Conservation (phyloP, 768 basidiomycete species). For the Terana coerulea region DNA sequence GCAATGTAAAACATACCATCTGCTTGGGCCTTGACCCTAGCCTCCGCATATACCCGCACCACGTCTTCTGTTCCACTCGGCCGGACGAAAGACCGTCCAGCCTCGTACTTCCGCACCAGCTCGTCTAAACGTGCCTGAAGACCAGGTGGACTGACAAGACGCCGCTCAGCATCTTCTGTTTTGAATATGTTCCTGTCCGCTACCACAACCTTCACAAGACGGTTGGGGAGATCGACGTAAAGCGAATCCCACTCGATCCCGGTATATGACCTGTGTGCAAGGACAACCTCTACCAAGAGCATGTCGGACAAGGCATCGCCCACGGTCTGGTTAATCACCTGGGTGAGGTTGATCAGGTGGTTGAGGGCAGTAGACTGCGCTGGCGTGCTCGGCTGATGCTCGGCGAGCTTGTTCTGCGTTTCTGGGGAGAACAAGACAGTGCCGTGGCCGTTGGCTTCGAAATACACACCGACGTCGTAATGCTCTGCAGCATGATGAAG, state of each 20-base stretch:
- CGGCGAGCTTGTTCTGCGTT: constrained; percentile 57
- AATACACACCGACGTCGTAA: constrained; percentile 96
- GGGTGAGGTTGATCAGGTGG: constrained; percentile 71
- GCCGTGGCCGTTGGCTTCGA: constrained; percentile 98
- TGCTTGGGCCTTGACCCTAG: constrained; percentile 63
- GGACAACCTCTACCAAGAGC: constrained; percentile 90
- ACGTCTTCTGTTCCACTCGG: constrained; percentile 99
- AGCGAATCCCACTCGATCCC: constrained; percentile 87
- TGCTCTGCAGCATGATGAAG: constrained; percentile 95
- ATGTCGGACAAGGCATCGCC: constrained; percentile 96
- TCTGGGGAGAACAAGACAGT: constrained; percentile 89
- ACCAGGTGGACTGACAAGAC: constrained; percentile 73
- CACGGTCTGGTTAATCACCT: constrained; percentile 96
- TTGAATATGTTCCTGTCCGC: constrained; percentile 77
- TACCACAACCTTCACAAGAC: constrained; percentile 91
- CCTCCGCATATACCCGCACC: constrained; percentile 96
- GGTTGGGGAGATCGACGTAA: constrained; percentile 92
- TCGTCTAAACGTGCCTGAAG: constrained; percentile 83
- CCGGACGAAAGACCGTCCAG: constrained; percentile 89
- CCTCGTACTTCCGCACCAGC: constrained; percentile 70
- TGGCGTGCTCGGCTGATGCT: constrained; percentile 72
- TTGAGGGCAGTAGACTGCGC: constrained; percentile 78
- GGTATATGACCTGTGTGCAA: constrained; percentile 84
- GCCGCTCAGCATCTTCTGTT: constrained; percentile 92
- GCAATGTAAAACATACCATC: constrained; percentile 63